phyloP scores from a whole-genome alignment of 768 basidiomycete genomes.

The Lyophyllum shimeji region DNA sequence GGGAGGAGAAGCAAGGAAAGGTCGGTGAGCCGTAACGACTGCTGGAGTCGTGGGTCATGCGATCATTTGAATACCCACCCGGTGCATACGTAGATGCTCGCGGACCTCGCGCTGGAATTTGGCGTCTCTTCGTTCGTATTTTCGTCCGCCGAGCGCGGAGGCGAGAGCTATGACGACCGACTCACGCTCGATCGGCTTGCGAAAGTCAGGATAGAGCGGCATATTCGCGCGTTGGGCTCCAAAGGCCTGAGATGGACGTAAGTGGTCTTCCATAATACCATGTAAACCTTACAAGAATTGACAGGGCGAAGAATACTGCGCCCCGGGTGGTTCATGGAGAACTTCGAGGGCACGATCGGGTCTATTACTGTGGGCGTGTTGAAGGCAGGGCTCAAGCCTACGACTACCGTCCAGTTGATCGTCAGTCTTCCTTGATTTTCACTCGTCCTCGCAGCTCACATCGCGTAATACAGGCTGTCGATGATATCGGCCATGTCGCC shows the following conservation, averaged over 20 bases:
- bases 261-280: constrained; percentile 11
- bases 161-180: constrained; percentile 32
- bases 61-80: too few species aligned
- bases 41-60: too few species aligned
- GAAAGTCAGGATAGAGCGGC: constrained; percentile 37
- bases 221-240: constrained; percentile 28
- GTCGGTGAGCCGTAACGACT: too few species aligned
- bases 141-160: constrained; percentile 38
- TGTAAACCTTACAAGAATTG: neutral
- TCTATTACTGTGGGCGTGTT: constrained; percentile 32
- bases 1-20: constrained; percentile 39
- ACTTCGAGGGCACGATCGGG: constrained; percentile 38
- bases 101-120: constrained; percentile 36
- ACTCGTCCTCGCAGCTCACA: neutral
- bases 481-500: constrained; percentile 35
- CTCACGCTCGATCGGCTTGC: constrained; percentile 25
- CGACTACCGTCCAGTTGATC: constrained; percentile 31
- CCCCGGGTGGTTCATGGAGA: constrained; percentile 45
- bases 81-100: constrained; percentile 27
- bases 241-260: constrained; percentile 38
- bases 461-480: constrained; percentile 23
- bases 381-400: constrained; percentile 29
- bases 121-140: constrained; percentile 33
- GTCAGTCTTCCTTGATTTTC: constrained; percentile 26
- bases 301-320: constrained; percentile 31